Conservation (phyloP, 371 early-diverging fungal genomes). For the Apophysomyces trapeziformis region DNA sequence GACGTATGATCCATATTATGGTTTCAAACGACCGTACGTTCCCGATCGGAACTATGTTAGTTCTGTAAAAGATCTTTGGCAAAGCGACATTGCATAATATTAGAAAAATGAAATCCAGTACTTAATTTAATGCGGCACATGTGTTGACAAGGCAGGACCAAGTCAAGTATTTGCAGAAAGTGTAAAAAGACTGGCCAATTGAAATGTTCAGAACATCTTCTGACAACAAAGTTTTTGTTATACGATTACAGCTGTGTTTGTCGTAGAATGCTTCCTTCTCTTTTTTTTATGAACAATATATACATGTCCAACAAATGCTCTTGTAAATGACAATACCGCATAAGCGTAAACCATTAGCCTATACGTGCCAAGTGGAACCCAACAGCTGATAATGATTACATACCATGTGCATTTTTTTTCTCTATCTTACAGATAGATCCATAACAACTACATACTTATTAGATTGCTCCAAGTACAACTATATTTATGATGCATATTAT, state of each 20-base stretch:
- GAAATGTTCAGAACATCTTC: neutral
- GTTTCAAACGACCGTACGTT: neutral
- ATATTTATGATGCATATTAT: no score
- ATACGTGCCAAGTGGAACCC: no score
- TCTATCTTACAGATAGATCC: no score
- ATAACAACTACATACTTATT: no score
- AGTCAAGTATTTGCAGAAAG: neutral
- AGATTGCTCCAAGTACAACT: no score
- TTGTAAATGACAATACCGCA: no score
- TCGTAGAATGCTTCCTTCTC: neutral
- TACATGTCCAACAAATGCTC: no score
- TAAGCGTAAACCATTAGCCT: no score
- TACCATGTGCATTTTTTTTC: no score
- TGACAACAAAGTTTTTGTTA: no score
- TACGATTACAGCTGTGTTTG: neutral
- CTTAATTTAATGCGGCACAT: neutral
- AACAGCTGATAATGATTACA: no score
- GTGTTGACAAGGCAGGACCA: conserved; percentile 2
- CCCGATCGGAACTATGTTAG: conserved; percentile 3
- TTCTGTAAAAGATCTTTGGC: conserved; percentile 6
- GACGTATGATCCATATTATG: neutral
- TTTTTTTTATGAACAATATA: neutral
- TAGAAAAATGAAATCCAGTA: neutral
- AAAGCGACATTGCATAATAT: neutral
- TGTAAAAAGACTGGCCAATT: neutral